A percentile compares a stretch with the other conserved stretches of the same genome.
phyloP scores from a whole-genome alignment of 2,329 filamentous ascomycete genomes.

The Calonectria pteridis region DNA sequence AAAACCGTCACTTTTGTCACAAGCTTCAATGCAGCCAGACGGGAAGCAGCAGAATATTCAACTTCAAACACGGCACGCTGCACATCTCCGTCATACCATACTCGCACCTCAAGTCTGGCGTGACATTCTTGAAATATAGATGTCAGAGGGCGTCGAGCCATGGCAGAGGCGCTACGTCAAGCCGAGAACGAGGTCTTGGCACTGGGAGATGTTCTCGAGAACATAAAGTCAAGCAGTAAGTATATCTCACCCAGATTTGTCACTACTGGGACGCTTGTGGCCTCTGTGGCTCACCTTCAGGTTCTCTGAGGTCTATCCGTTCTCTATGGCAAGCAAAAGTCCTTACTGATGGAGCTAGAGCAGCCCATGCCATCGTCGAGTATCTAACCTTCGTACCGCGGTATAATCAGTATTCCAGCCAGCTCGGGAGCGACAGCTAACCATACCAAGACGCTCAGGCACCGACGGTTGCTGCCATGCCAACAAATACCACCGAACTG shows the following conservation, averaged over 20 bases:
- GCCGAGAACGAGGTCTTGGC: background rate
- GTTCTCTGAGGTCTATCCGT: background rate
- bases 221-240: background rate
- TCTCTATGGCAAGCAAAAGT: background rate
- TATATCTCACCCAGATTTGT: too few relatives aligned
- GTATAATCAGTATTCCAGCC: background rate
- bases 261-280: too few relatives aligned
- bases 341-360: background rate
- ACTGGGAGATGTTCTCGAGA: background rate
- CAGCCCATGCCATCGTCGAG: background rate
- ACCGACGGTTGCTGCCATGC: background rate
- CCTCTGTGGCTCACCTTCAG: background rate
- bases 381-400: background rate
- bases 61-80: background rate
- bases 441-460: background rate
- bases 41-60: background rate
- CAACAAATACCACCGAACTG: background rate
- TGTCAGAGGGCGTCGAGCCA: background rate
- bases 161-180: background rate
- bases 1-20: background rate
- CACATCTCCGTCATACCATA: background rate
- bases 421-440: background rate
- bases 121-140: background rate
- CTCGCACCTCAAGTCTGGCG: background rate
- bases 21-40: background rate